These are phyloP conservation scores for Blastobotrys robertii DNA, from an alignment of 805 yeast genomes.

Conservation along the genomic window DNA sequence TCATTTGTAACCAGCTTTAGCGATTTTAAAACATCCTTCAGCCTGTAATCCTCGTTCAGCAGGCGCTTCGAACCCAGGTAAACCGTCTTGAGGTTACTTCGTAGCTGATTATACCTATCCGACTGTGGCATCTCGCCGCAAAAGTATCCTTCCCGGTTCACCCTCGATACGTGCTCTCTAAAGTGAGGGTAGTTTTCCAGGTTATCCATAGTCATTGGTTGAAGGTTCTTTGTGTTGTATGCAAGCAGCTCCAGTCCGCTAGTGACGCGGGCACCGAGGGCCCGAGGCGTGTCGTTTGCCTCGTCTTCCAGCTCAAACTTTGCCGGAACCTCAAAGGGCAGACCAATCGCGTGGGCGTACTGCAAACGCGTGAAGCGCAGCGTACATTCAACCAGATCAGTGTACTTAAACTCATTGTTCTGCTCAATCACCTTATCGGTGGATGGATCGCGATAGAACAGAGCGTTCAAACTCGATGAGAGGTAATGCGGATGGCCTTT, in stretches of 20 bases:
- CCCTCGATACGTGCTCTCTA: constrained; percentile 4
- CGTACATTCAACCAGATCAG: constrained; percentile 15
- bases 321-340: constrained; percentile 10
- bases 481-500: constrained; percentile 13
- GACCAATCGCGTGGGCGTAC: constrained; percentile 19
- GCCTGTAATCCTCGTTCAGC: constrained; percentile 1
- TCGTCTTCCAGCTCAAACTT: constrained; percentile 5
- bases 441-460: constrained; percentile 7
- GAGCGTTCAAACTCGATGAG: constrained; percentile 15
- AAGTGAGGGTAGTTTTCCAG: constrained; percentile 8
- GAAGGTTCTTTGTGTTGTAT: background rate
- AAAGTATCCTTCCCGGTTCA: constrained; percentile 14
- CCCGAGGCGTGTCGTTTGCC: constrained; percentile 8
- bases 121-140: constrained; percentile 9
- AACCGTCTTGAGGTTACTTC: constrained; percentile 10
- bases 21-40: background rate
- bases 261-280: constrained; percentile 19
- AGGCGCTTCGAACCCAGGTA: constrained; percentile 3
- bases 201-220: constrained; percentile 3
- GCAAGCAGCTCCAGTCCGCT: constrained; percentile 18
- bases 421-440: background rate
- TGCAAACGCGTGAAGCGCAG: constrained; percentile 14
- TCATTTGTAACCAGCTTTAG: constrained; percentile 7
- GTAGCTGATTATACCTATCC: constrained; percentile 6
- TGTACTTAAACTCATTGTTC: constrained; percentile 12